Base-by-base conservation (phyloP, 2,329 filamentous ascomycete species). In the Aspergillus uvarum region DNA sequence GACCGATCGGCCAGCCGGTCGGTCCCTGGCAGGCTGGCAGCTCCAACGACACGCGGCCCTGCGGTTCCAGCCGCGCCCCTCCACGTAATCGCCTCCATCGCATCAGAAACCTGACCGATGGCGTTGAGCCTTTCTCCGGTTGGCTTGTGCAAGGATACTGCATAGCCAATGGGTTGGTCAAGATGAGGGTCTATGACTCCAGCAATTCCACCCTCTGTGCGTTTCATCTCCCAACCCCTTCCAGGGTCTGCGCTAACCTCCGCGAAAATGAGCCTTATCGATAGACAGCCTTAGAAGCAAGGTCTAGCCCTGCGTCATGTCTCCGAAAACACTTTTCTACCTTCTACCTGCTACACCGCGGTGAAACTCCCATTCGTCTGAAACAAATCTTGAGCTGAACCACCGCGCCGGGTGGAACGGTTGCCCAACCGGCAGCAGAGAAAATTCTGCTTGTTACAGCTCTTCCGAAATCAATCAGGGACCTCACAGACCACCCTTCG, bases 71-170 rank as follows among this genome's bases (percentile, higher is more conserved):
- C 53, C 53, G 16, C 53, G 53, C 44, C 53, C 53, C 53, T 55
- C 53, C 53, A 47, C 53, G 53, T 55, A 44, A 55, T 55, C 53
- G 53, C 53, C 53, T 47, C 53, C 47, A 44, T 47, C 31, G 29
- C 53, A 47, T 48, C 53, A 55, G 44, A 55, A 47, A 24, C 53
- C 47, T 29, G 24, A 6, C 53, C 53, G 26, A 32, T 55, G 53
- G 24, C 42, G 26, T 48, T 58, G 12, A n/a, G 38, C 38, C 38
- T 7, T 44, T 44, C 38, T 19, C 16, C 38, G 14, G 16, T 16
- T 19, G 14, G 14, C 38, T 44, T 6, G 14, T 44, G 14, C 38
- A 44, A 44, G 1, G 38, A 5, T 7, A 44, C 12, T 35, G 32
- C 12, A 5, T 35, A 35, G 16, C 14, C 32, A 35, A 35, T 35